Evolutionary conservation across 1,284 basidiomycete species (phyloP).

Genomic region (Agaricales sp.): DNA sequence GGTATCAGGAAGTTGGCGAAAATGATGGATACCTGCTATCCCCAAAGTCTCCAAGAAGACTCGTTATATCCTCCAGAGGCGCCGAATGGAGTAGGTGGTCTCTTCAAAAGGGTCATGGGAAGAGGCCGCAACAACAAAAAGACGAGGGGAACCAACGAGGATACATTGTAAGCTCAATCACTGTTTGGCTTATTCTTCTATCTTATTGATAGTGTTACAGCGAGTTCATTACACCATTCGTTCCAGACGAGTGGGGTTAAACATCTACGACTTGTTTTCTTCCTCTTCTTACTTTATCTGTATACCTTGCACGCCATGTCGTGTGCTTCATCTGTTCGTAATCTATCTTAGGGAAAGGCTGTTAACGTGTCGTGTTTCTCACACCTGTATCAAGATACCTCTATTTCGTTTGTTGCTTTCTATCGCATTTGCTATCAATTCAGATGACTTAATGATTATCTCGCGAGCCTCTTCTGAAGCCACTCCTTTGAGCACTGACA

Average conservation of each 20-base stretch:
- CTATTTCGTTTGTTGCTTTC: background rate
- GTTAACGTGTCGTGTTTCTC: background rate
- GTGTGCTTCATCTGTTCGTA: too few species aligned
- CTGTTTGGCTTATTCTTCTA: background rate
- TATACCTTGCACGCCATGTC: too few species aligned
- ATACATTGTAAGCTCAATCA: conserved; percentile 31
- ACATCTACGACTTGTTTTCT: background rate
- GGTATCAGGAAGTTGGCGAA: conserved; percentile 59
- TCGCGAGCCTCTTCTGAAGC: background rate
- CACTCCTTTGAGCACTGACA: too few species aligned
- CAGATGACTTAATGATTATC: background rate
- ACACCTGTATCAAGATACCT: background rate
- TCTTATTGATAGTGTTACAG: conserved; percentile 15
- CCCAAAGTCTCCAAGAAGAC: conserved; percentile 26
- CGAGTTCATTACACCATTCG: conserved; percentile 71
- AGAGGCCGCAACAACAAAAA: conserved; percentile 34
- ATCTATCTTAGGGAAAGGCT: background rate
- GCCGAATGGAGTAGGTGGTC: conserved; percentile 29
- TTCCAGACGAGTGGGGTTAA: conserved; percentile 52
- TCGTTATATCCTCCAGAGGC: conserved; percentile 26
- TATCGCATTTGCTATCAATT: background rate
- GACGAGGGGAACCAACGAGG: conserved; percentile 48
- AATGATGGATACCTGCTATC: conserved; percentile 53
- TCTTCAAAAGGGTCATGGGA: conserved; percentile 54
- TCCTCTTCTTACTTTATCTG: background rate